phyloP scores from a whole-genome alignment of 805 yeast species.

The Saturnispora hagleri region DNA sequence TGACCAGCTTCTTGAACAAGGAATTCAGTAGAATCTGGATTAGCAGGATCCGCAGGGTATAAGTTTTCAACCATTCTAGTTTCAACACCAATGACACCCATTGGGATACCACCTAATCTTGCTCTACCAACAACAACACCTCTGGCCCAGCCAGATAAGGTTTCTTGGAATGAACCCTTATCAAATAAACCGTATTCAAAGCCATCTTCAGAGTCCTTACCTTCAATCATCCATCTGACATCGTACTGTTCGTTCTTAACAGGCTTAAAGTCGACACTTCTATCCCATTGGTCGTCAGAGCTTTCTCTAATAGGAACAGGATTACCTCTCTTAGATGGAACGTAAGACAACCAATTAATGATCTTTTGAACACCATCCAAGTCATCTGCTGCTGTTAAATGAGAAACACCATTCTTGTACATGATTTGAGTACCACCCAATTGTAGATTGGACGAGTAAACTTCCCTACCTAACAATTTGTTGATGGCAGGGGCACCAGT shows the following conservation, averaged over 20 bases:
- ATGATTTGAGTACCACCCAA: constrained; percentile 98
- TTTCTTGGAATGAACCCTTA: constrained; percentile 88
- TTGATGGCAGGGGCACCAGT: constrained; percentile 99
- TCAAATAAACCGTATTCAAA: constrained; percentile 89
- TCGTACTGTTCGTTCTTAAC: constrained; percentile 66
- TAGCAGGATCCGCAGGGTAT: constrained; percentile 97
- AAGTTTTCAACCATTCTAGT: constrained; percentile 83
- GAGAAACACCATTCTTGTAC: constrained; percentile 98
- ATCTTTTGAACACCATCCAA: constrained; percentile 93
- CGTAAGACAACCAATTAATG: constrained; percentile 89
- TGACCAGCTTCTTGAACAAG: constrained; percentile 94
- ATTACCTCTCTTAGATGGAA: constrained; percentile 82
- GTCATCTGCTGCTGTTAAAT: constrained; percentile 93
- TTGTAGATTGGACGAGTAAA: constrained; percentile 92
- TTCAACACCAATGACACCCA: constrained; percentile 97
- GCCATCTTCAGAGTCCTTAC: constrained; percentile 61
- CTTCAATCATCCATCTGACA: constrained; percentile 91
- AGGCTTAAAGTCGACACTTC: constrained; percentile 80
- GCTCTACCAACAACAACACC: constrained; percentile 99
- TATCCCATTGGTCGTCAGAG: constrained; percentile 78
- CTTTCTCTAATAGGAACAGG: constrained; percentile 86
- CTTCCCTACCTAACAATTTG: constrained; percentile 94
- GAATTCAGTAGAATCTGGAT: constrained; percentile 86
- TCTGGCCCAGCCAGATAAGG: constrained; percentile 96
- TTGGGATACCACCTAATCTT: constrained; percentile 95